Base-by-base conservation (phyloP, 305 asterid genomes). In the Solanum hybrid region DNA sequence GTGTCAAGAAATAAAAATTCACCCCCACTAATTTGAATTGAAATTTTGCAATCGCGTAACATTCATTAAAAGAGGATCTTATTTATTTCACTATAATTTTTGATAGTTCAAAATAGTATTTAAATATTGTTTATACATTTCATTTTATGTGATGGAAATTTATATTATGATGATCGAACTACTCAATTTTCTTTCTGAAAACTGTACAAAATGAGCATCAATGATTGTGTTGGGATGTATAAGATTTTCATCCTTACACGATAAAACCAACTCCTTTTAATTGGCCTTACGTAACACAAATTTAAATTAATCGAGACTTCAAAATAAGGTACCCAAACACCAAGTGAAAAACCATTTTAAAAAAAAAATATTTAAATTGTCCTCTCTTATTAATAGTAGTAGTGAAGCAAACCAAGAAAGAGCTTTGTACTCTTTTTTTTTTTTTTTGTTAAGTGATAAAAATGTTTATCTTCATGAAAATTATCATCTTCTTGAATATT, bases 381-480 rank as follows among this genome's bases (percentile, higher is more conserved):
- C 35, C 82, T 22, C 57, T 79, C 33, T 0, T 37, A 37, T 37
- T 22, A 37, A 2, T 11, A 79, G 61, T 79, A 36, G 86, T 37
- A 77, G 51, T 77, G n/a, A 77, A 78, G 22, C 26, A 36, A 78
- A 78, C 13, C 7, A 79, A 79, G 33, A 81, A 40, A 81, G n/a
- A 14, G 34, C 36, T 26, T 40, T 8, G 6, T 40, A 26, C 24
- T 80, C 2, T 26, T 20, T 39, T 37, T 39, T 40, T 10, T 39
- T 71, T 20, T 34, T 2, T 9, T 13, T 79, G 61, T 42, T 79
- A 6, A 24, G 64, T 18, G 11, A 83, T 3, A 71, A 46, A 51
- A 34, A 51, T 33, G 42, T 85, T 14, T n/a, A 51, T 34, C 14
- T 64, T 11, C 74, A 92, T 92, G 94, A 92, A 89, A 86, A 71